These are phyloP conservation scores for Cercospora nicotianae DNA, from an alignment of 2,329 filamentous ascomycete species.

Conservation along the genomic window DNA sequence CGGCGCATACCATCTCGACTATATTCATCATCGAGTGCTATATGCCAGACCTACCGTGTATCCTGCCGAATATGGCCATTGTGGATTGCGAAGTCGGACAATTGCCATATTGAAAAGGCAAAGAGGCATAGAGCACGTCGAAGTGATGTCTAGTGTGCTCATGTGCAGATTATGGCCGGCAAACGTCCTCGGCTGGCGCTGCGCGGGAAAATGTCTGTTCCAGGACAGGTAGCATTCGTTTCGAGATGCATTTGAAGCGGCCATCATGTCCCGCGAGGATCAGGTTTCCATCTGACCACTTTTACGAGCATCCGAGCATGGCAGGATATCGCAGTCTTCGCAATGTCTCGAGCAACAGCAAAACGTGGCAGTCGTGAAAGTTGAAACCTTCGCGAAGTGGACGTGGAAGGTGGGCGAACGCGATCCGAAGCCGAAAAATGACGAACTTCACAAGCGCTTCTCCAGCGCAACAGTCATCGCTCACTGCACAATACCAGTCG, in stretches of 20 bases:
- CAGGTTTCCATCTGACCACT: neutral
- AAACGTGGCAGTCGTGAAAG: neutral
- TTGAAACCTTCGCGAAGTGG: neutral
- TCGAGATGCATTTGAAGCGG: neutral
- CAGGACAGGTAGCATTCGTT: neutral
- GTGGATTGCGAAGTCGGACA: neutral
- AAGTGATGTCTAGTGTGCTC: neutral
- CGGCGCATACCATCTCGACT: neutral
- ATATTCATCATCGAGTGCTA: neutral
- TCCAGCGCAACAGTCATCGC: neutral
- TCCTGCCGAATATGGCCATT: neutral
- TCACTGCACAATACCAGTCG: neutral
- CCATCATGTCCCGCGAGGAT: neutral
- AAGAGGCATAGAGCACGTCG: neutral
- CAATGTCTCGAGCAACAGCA: neutral
- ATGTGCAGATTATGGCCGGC: neutral
- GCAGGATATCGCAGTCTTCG: neutral
- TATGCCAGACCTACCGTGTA: neutral
- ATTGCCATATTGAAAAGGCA: neutral
- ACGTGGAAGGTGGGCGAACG: neutral
- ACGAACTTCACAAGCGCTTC: neutral
- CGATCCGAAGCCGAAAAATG: slow-evolving; percentile 7
- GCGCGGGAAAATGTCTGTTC: neutral
- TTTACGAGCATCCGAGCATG: neutral
- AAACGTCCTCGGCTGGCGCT: neutral